Evolutionary conservation across 352 stramenopile species (phyloP).

Genomic region (Globisporangium apiculatum): DNA sequence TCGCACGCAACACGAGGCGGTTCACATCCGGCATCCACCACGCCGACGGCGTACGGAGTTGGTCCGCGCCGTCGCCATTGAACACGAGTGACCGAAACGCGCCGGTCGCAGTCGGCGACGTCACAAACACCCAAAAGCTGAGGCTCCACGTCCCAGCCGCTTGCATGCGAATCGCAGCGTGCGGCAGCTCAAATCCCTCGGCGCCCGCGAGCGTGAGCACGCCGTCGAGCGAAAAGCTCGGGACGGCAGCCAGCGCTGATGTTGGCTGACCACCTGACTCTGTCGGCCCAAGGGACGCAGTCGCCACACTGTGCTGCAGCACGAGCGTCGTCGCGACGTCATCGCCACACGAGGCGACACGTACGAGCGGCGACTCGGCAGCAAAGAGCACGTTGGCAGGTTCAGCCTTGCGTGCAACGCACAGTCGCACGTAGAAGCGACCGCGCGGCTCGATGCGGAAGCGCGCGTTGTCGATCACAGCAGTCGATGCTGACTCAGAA

Average conservation of each 20-base stretch:
- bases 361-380: constrained; percentile 13
- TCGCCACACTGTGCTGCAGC: constrained; percentile 2
- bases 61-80: constrained; percentile 52
- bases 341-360: constrained; percentile 6
- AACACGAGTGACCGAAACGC: constrained; percentile 73
- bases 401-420: background rate
- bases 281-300: background rate
- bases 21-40: constrained; percentile 74
- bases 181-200: constrained; percentile 35
- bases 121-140: constrained; percentile 60
- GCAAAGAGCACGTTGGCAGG: background rate
- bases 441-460: constrained; percentile 36
- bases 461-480: constrained; percentile 6
- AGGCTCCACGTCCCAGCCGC: constrained; percentile 52
- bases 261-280: too few species aligned
- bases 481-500: background rate
- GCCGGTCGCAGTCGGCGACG: constrained; percentile 37
- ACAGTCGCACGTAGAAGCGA: constrained; percentile 22
- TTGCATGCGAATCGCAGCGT: constrained; percentile 28
- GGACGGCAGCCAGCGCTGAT: background rate
- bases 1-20: constrained; percentile 61
- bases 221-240: constrained; percentile 30
- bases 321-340: background rate
- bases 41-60: constrained; percentile 71
- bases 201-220: constrained; percentile 40